phyloP scores from a whole-genome alignment of 257 asterid genomes.

The Petunia secreta region DNA sequence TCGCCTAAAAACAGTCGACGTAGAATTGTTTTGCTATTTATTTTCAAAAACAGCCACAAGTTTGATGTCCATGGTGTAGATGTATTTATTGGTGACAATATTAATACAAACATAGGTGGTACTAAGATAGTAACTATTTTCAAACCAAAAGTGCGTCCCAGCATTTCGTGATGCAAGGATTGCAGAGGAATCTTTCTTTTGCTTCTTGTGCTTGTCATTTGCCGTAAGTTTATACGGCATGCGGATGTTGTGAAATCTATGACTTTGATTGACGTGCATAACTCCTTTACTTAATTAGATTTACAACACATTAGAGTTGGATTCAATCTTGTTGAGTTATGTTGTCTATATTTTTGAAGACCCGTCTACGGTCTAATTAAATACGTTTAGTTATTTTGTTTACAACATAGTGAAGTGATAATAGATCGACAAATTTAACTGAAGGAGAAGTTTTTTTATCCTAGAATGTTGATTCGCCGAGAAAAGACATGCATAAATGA shows the following conservation, averaged over 20 bases:
- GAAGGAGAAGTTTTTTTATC: background rate
- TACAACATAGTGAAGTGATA: background rate
- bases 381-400: background rate
- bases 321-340: background rate
- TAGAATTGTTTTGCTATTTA: background rate
- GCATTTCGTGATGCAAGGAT: slow-evolving; percentile 69
- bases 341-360: background rate
- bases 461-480: too few species aligned
- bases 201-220: background rate
- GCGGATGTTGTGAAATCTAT: background rate
- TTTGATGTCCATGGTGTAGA: background rate
- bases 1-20: background rate
- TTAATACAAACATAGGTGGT: background rate
- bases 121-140: background rate
- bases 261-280: background rate
- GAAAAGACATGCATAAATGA: too few species aligned
- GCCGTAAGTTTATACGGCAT: background rate
- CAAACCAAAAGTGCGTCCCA: slow-evolving; percentile 63
- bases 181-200: slow-evolving; percentile 21
- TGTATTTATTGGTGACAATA: slow-evolving; percentile 15
- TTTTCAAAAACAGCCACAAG: background rate
- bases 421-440: background rate
- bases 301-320: background rate
- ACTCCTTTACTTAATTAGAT: background rate
- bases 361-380: background rate